These are phyloP conservation scores for Lasiosphaeriaceae sp. DNA, from an alignment of 495 filamentous ascomycete genomes.

Conservation along the genomic window DNA sequence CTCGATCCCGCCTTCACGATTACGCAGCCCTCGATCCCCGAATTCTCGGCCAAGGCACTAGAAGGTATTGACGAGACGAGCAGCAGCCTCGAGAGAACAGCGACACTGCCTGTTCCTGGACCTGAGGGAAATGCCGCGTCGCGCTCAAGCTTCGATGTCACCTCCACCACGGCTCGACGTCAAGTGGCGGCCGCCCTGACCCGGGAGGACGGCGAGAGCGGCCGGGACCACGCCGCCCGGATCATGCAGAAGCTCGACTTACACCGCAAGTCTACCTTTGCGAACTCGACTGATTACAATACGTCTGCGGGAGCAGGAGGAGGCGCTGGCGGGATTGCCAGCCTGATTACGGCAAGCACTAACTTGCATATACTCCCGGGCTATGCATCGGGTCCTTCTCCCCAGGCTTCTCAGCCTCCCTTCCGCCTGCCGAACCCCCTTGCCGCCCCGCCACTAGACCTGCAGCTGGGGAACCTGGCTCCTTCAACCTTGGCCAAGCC, in stretches of 20 bases:
- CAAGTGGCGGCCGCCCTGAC: conserved; percentile 44
- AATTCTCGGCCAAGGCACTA: conserved; percentile 74
- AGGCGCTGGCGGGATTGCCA: conserved; percentile 70
- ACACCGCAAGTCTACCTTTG: conserved; percentile 70
- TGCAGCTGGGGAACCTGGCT: conserved; percentile 62
- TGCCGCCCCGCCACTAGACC: conserved; percentile 23
- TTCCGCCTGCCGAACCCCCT: conserved; percentile 18
- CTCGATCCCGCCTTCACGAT: conserved; percentile 88
- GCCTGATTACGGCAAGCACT: conserved; percentile 81
- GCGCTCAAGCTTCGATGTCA: conserved; percentile 71
- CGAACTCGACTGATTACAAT: conserved; percentile 32
- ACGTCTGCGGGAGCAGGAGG: conserved; percentile 27
- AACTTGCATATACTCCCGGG: conserved; percentile 58
- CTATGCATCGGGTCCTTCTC: conserved; percentile 32
- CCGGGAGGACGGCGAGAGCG: conserved; percentile 58
- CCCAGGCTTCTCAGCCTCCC: conserved; percentile 20
- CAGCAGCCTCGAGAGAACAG: conserved; percentile 50
- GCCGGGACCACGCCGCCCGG: conserved; percentile 74
- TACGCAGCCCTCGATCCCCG: conserved; percentile 78
- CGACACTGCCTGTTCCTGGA: conserved; percentile 65
- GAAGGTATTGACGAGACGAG: conserved; percentile 60
- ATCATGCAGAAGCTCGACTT: conserved; percentile 92
- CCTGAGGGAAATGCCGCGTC: conserved; percentile 51
- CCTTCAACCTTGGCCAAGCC: conserved; percentile 80
- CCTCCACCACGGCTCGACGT: conserved; percentile 40